Conservation (phyloP, 192 early-diverging fungal genomes). For the Umbelopsis vinacea region DNA sequence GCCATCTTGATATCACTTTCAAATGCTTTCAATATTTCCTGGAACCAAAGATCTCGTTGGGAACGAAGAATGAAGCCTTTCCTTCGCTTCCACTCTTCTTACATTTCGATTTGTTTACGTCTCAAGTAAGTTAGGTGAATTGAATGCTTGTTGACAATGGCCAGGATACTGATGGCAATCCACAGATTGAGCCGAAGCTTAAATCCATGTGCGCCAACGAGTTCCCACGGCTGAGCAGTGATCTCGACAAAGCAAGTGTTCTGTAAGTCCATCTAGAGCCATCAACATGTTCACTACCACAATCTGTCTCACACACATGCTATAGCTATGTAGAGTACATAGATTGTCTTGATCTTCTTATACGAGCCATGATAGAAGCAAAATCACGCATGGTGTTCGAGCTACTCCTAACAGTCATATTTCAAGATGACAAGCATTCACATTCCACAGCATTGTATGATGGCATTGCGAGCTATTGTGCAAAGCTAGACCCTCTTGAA, state of each 20-base stretch:
- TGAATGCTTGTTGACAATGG: too few species aligned
- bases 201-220: slow-evolving; percentile 50
- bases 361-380: slow-evolving; percentile 50
- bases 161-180: too few species aligned
- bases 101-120: slow-evolving; percentile 27
- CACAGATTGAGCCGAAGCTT: slow-evolving; percentile 48
- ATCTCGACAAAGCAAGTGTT: slow-evolving; percentile 19
- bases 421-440: slow-evolving; percentile 56
- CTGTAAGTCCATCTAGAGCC: slow-evolving; percentile 7
- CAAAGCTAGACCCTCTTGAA: slow-evolving; percentile 39
- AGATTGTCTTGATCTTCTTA: slow-evolving; percentile 53
- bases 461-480: slow-evolving; percentile 38
- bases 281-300: too few species aligned
- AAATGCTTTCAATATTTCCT: not conserved
- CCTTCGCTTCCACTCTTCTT: slow-evolving; percentile 53
- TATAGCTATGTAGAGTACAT: slow-evolving; percentile 58
- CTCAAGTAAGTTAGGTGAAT: slow-evolving; percentile 31
- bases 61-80: slow-evolving; percentile 49
- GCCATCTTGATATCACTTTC: not conserved
- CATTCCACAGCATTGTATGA: slow-evolving; percentile 46
- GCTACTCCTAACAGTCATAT: slow-evolving; percentile 54
- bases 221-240: slow-evolving; percentile 46
- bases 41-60: slow-evolving; percentile 27
- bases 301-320: not conserved
- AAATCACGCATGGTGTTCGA: slow-evolving; percentile 52